These are phyloP conservation scores for Achaetomium macrosporum DNA, from an alignment of 2,329 filamentous ascomycete genomes.

Conservation along the genomic window DNA sequence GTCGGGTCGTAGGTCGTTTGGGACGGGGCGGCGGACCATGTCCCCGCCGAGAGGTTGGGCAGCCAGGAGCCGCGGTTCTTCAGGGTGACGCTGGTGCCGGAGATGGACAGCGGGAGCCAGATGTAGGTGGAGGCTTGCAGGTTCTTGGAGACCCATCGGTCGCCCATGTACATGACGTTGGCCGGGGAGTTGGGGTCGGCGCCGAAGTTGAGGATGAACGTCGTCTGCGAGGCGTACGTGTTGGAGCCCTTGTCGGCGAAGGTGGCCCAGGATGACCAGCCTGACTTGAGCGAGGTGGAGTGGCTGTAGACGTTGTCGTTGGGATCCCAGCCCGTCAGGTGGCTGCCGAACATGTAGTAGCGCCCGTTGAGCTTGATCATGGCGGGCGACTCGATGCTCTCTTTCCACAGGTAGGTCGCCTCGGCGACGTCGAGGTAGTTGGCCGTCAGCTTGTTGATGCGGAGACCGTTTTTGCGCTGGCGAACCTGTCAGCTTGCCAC, in stretches of 20 bases:
- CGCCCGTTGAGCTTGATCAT: constrained; percentile 53
- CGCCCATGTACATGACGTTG: constrained; percentile 56
- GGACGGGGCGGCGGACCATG: constrained; percentile 24
- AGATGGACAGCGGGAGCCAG: constrained; percentile 55
- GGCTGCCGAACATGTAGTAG: constrained; percentile 61
- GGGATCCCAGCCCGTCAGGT: constrained; percentile 51
- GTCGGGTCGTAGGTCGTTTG: constrained; percentile 42
- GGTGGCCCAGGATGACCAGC: constrained; percentile 55
- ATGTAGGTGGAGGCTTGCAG: constrained; percentile 57
- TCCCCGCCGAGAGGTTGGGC: constrained; percentile 26
- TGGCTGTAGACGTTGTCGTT: constrained; percentile 50
- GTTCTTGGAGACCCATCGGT: constrained; percentile 58
- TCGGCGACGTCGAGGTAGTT: constrained; percentile 50
- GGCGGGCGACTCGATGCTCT: constrained; percentile 57
- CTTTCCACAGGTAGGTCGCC: constrained; percentile 45
- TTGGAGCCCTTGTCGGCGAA: constrained; percentile 51
- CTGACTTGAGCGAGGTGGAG: constrained; percentile 34
- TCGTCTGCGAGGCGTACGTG: constrained; percentile 57
- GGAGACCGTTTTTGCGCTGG: constrained; percentile 50
- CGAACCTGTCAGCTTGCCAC: background rate
- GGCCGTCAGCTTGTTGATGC: constrained; percentile 50
- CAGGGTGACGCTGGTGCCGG: constrained; percentile 45
- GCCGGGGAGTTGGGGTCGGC: constrained; percentile 25
- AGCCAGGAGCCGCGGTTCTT: constrained; percentile 52
- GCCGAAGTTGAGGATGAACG: constrained; percentile 44